Percentiles rank a stretch among this genome's conserved stretches.
Evolutionary conservation across 2,329 filamentous ascomycete species (phyloP).

Genomic region (Phaeomoniella chlamydospora): DNA sequence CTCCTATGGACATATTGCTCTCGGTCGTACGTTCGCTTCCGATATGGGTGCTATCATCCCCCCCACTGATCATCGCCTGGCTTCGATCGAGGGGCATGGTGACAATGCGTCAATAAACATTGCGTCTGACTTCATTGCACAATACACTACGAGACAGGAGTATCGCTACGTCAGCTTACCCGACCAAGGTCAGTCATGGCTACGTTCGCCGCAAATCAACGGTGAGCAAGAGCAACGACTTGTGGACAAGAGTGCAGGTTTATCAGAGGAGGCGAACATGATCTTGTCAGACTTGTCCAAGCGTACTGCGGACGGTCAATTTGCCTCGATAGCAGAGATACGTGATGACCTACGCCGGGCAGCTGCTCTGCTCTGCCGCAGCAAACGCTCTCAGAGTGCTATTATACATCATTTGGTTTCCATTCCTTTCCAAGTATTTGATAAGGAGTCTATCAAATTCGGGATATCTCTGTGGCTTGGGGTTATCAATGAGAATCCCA

Average conservation of each 20-base stretch:
- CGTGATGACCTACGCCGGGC: conserved; percentile 72
- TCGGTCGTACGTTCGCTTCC: conserved; percentile 85
- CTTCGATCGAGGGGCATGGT: conserved; percentile 62
- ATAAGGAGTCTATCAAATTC: conserved; percentile 87
- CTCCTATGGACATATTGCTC: conserved; percentile 76
- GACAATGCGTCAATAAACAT: conserved; percentile 64
- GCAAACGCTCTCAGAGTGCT: conserved; percentile 57
- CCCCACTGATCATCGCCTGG: conserved; percentile 69
- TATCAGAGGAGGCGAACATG: conserved; percentile 30
- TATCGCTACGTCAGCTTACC: conserved; percentile 77
- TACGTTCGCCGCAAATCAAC: conserved; percentile 43
- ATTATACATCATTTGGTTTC: conserved; percentile 78
- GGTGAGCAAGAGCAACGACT: background rate
- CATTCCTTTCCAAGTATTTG: conserved; percentile 87
- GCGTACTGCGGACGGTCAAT: conserved; percentile 53
- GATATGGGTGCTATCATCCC: conserved; percentile 86
- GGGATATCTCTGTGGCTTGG: conserved; percentile 94
- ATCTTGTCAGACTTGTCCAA: conserved; percentile 59
- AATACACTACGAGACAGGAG: conserved; percentile 93
- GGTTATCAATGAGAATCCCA: conserved; percentile 89
- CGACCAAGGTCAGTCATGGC: conserved; percentile 52
- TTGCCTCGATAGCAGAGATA: conserved; percentile 58
- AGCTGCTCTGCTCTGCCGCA: conserved; percentile 72
- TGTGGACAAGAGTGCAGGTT: conserved; percentile 19
- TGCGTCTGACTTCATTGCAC: conserved; percentile 87